Evolutionary conservation across 2,329 filamentous ascomycete genomes (phyloP), one percentile per base, ranked within the genome.

Genomic region (Pseudogymnoascus sp.): DNA sequence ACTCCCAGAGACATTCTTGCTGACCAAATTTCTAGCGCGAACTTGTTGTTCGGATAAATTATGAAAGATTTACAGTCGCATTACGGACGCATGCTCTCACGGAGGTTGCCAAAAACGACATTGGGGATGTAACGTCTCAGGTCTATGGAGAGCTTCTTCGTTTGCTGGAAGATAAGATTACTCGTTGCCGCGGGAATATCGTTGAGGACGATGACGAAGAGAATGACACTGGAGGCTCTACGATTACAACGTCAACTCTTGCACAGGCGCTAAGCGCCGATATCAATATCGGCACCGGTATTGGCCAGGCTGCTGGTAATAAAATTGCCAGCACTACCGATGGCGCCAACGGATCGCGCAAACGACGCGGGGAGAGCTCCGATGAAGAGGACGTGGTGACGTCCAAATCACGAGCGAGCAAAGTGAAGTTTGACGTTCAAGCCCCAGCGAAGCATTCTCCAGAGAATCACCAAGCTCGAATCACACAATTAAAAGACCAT

Each of bases 41-140:
- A 64, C 79, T 92, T 67, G 81, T 92, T 37, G 79, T 97, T 59
- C 85, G 88, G 28, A 80, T 97, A 62, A 97, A 96, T 72, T 88
- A 91, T 70, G 88, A 92, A 63, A 95, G 93, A 74, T 90, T 91
- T 64, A 79, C 88, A 5, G 90, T 97, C 8, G 86, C 90, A 60
- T 80, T 96, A 66, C 90, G 93, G 63, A 96, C 91, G 69, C 83
- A 87, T 67, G 84, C 86, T 18, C 84, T 97, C 2, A 84, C 88
- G 61, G 80, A 85, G n/a, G 83, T 92, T 63, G 91, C 86, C 1
- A 81, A 86, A 61, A 84, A 89, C 62, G 80, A 83, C 33, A 82
- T 94, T 18, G 90, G 92, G 50, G 80, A 86, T 42, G 85, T 83
- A 1, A 95, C 92, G 1, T 87, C 88, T 0, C 82, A 87, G 65